Percentiles rank a stretch among this genome's conserved stretches.
These are phyloP conservation scores for Apophysomyces ossiformis DNA, from an alignment of 371 early-diverging fungal genomes.

Conservation along the genomic window DNA sequence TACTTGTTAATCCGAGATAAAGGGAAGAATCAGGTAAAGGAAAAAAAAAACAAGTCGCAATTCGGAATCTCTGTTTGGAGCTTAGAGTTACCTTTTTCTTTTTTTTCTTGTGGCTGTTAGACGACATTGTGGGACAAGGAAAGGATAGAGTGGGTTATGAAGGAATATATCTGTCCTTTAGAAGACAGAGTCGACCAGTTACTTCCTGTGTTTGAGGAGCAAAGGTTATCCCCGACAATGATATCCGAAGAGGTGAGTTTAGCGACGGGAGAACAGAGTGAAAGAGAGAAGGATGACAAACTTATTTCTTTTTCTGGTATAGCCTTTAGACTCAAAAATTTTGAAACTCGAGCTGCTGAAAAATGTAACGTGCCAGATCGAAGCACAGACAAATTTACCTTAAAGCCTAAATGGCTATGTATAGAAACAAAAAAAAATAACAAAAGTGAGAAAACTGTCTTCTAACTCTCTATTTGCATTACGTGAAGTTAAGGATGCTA, in stretches of 20 bases:
- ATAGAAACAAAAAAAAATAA: no score
- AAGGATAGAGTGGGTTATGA: slow-evolving; percentile 8
- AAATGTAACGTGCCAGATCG: not conserved
- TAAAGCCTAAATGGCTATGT: not conserved
- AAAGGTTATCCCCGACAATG: no score
- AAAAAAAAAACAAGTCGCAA: not conserved
- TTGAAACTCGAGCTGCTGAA: not conserved
- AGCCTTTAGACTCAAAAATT: not conserved
- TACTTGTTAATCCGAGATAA: slow-evolving; percentile 44
- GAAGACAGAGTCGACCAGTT: not conserved
- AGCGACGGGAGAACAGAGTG: no score
- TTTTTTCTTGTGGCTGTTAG: slow-evolving; percentile 7
- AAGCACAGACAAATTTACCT: not conserved
- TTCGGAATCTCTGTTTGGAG: no score
- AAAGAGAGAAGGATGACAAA: no score
- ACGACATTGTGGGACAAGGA: slow-evolving; percentile 19
- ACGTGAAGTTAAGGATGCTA: no score
- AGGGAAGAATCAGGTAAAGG: slow-evolving; percentile 24
- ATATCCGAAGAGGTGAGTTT: no score
- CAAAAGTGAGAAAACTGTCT: no score
- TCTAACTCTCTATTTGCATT: no score
- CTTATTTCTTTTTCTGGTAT: slow-evolving; percentile 8
- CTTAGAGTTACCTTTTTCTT: not conserved
- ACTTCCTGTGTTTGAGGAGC: no score
- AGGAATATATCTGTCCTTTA: slow-evolving; percentile 15